phyloP scores from a whole-genome alignment of 2,329 filamentous ascomycete genomes.

The Bipolaris sorokiniana region DNA sequence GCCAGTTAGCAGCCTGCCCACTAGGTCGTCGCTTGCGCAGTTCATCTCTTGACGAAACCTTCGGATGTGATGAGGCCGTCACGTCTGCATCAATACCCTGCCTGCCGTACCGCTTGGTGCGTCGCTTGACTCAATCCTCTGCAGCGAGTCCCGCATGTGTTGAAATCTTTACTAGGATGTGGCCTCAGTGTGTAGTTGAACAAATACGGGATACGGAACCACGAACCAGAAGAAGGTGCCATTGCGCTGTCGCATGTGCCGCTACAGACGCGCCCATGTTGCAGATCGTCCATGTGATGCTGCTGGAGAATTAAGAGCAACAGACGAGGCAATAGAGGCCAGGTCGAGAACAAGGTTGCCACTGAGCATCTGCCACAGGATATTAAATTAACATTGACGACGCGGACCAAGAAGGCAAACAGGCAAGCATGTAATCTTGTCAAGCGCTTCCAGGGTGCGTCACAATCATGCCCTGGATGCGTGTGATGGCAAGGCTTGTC shows the following conservation, averaged over 20 bases:
- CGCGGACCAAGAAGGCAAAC: constrained; percentile 11
- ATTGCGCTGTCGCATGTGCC: constrained; percentile 39
- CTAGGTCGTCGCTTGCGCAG: constrained; percentile 19
- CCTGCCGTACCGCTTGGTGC: constrained; percentile 10
- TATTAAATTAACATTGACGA: constrained; percentile 31
- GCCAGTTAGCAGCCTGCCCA: constrained; percentile 21
- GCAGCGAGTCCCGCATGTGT: constrained; percentile 7
- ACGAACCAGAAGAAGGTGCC: constrained; percentile 33
- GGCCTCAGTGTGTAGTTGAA: background rate
- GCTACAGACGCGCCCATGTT: constrained; percentile 31
- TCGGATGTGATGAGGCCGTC: constrained; percentile 27
- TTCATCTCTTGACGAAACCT: constrained; percentile 22
- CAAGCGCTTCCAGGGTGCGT: constrained; percentile 4
- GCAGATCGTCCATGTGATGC: constrained; percentile 29
- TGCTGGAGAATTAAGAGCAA: constrained; percentile 20
- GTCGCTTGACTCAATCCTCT: constrained; percentile 12
- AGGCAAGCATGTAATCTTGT: constrained; percentile 12
- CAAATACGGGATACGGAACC: background rate
- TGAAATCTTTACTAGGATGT: background rate
- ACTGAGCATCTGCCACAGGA: constrained; percentile 28
- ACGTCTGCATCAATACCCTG: constrained; percentile 26
- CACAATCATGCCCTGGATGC: constrained; percentile 1
- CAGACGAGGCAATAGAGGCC: constrained; percentile 14
- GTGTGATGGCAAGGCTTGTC: constrained; percentile 5
- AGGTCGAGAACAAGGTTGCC: constrained; percentile 22